Percentiles rank a stretch among this genome's conserved stretches.
Evolutionary conservation across 768 basidiomycete genomes (phyloP).

Genomic region (Russula sp.): DNA sequence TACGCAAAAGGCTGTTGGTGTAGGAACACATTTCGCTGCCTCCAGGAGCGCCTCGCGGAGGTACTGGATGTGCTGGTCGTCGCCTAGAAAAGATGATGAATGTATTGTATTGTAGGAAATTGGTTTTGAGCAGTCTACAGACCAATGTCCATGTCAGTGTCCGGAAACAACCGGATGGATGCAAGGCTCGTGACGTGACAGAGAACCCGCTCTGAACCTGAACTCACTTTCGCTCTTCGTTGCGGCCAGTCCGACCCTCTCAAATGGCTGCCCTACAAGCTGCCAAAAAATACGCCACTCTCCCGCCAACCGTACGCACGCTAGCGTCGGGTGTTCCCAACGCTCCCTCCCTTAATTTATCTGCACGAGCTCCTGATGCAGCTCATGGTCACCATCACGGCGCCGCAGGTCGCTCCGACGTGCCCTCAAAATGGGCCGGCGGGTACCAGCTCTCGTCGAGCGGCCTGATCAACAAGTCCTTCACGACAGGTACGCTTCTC

Average conservation of each 20-base stretch:
- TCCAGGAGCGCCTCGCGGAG: slow-evolving; percentile 64
- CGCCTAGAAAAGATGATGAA: slow-evolving; percentile 4
- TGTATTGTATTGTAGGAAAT: neutral
- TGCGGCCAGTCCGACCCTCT: slow-evolving; percentile 7
- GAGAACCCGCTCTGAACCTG: neutral
- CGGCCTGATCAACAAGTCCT: slow-evolving; percentile 61
- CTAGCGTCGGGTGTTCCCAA: slow-evolving; percentile 75
- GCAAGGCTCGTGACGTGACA: neutral
- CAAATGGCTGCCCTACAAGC: slow-evolving; percentile 49
- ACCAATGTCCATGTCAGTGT: slow-evolving; percentile 1
- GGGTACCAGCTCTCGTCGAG: slow-evolving; percentile 40
- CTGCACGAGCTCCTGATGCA: slow-evolving; percentile 54
- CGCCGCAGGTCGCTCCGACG: slow-evolving; percentile 60
- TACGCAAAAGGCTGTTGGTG: slow-evolving; percentile 83
- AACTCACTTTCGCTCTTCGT: neutral
- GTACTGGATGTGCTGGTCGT: slow-evolving; percentile 34
- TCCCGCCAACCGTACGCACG: slow-evolving; percentile 74
- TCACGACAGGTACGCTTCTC: slow-evolving; percentile 48
- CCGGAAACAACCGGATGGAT: slow-evolving; percentile 1
- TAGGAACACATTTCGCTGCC: slow-evolving; percentile 63
- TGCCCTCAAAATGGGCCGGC: slow-evolving; percentile 57
- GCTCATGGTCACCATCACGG: slow-evolving; percentile 50
- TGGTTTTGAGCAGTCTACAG: neutral
- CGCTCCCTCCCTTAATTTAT: slow-evolving; percentile 69
- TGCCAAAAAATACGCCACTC: slow-evolving; percentile 76